Evolutionary conservation across 805 yeast genomes (phyloP).

Genomic region (Wickerhamomyces queroliae): DNA sequence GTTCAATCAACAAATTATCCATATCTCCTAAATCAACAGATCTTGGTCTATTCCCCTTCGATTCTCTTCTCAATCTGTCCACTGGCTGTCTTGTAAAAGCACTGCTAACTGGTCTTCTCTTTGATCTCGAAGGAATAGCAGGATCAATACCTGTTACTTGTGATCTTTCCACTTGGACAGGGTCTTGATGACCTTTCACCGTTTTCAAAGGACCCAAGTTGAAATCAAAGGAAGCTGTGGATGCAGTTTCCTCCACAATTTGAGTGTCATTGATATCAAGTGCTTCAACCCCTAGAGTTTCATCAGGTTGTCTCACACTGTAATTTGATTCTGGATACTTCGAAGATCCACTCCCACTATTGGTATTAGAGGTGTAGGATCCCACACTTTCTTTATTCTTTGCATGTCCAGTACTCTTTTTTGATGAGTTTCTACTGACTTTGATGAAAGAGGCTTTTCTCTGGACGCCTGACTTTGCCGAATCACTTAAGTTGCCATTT

Average conservation of each 20-base stretch:
- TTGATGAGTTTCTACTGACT: slow-evolving; percentile 9
- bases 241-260: slow-evolving; percentile 1
- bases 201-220: slow-evolving; percentile 18
- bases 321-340: slow-evolving; percentile 7
- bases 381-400: neutral
- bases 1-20: slow-evolving; percentile 10
- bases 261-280: too few relatives aligned
- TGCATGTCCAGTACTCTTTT: neutral
- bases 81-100: slow-evolving; percentile 4
- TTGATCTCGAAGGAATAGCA: slow-evolving; percentile 23
- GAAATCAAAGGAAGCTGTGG: slow-evolving; percentile 17
- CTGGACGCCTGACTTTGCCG: neutral
- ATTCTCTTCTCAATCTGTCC: neutral
- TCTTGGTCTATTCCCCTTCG: slow-evolving; percentile 6
- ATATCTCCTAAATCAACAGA: slow-evolving; percentile 7
- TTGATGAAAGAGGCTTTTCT: slow-evolving; percentile 16
- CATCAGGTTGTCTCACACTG: slow-evolving; percentile 4
- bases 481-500: neutral
- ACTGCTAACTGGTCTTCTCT: slow-evolving; percentile 20
- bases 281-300: neutral
- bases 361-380: slow-evolving; percentile 2
- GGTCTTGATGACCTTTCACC: slow-evolving; percentile 6
- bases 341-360: slow-evolving; percentile 8
- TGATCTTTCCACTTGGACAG: slow-evolving; percentile 7
- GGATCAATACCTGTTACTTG: slow-evolving; percentile 10